Evolutionary conservation across 441 rosid genomes (phyloP).

Genomic region (Erodium texanum): DNA sequence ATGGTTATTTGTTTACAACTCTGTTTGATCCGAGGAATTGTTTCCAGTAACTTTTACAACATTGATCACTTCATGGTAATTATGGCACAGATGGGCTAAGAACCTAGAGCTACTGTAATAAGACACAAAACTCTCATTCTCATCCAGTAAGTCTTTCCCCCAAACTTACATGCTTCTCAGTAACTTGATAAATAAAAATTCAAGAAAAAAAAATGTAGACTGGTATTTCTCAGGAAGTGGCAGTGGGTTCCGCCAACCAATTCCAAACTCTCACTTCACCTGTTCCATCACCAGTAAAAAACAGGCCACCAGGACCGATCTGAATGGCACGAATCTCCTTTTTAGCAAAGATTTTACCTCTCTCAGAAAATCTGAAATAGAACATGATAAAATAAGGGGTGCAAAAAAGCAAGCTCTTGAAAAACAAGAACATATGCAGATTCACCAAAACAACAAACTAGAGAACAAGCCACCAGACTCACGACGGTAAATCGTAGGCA

Average conservation of each 20-base stretch:
- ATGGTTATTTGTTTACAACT: too few species aligned
- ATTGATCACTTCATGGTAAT: too few species aligned
- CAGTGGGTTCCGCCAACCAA: constrained; percentile 42
- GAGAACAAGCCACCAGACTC: constrained; percentile 26
- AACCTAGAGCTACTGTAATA: too few species aligned
- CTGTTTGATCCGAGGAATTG: too few species aligned
- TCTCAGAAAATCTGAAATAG: constrained; percentile 60
- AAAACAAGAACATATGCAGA: too few species aligned
- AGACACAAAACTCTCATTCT: too few species aligned
- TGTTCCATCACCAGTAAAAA: constrained; percentile 89
- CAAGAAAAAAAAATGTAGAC: neutral
- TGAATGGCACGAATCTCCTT: constrained; percentile 76
- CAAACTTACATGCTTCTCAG: too few species aligned
- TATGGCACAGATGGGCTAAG: too few species aligned
- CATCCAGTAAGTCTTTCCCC: too few species aligned
- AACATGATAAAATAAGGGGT: neutral
- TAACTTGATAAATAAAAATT: too few species aligned
- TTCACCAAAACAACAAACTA: too few species aligned
- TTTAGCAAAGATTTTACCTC: constrained; percentile 82
- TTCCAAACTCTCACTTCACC: constrained; percentile 94
- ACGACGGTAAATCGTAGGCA: constrained; percentile 90
- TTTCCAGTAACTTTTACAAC: too few species aligned
- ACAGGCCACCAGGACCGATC: constrained; percentile 68
- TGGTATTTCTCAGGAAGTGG: constrained; percentile 17
- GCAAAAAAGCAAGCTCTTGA: neutral